Evolutionary conservation across 1,284 basidiomycete genomes (phyloP).

Genomic region (Naganishia cerealis): DNA sequence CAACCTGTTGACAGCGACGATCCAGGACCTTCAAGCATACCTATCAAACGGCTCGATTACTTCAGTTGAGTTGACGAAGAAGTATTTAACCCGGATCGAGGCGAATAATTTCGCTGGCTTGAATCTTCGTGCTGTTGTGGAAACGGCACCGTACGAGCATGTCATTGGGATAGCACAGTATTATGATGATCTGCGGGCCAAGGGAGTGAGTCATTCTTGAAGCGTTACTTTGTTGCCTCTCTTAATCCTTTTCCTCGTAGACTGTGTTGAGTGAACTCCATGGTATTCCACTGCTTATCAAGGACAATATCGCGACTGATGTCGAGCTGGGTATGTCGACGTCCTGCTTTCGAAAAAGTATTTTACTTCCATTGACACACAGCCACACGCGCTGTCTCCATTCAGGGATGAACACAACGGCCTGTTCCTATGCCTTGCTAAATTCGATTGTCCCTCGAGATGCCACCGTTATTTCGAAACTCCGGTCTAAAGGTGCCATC

Average conservation of each 20-base stretch:
- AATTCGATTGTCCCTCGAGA: conserved; percentile 27
- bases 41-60: conserved; percentile 38
- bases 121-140: conserved; percentile 17
- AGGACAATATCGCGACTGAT: conserved; percentile 43
- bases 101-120: conserved; percentile 16
- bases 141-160: conserved; percentile 9
- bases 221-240: neutral
- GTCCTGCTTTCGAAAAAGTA: conserved; percentile 37
- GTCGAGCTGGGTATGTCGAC: conserved; percentile 39
- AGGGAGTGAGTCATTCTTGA: conserved; percentile 10
- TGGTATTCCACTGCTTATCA: conserved; percentile 43
- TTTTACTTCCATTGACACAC: neutral
- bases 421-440: conserved; percentile 20
- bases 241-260: neutral
- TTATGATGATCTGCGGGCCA: conserved; percentile 8
- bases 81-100: conserved; percentile 35
- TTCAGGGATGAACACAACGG: conserved; percentile 28
- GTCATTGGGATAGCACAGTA: conserved; percentile 14
- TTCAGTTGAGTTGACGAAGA: conserved; percentile 37
- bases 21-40: conserved; percentile 36
- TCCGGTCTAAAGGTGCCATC: conserved; percentile 40
- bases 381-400: neutral
- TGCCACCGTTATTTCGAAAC: conserved; percentile 19
- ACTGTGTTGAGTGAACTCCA: conserved; percentile 35
- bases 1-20: conserved; percentile 31